Evolutionary conservation across 2,329 filamentous ascomycete genomes (phyloP), one percentile per base, ranked within the genome.

Genomic region (Talaromyces verruculosus): DNA sequence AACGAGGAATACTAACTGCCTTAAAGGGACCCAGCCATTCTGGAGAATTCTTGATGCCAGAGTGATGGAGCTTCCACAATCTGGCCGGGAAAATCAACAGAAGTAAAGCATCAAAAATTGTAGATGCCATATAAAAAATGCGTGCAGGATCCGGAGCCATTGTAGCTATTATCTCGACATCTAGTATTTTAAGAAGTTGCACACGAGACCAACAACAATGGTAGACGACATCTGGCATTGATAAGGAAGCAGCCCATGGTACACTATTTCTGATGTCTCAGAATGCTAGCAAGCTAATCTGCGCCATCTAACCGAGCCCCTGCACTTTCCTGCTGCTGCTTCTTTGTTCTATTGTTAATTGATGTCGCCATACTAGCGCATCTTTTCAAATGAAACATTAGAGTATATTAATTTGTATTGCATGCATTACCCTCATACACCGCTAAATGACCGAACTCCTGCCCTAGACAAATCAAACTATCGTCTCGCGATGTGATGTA

Each of bases 1-100:
- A 30, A 53, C 6, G 43, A 35, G 41, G 25, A 30, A 37, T 49
- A 64, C 62, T 19, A 10, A 64, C 62, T 30, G 41, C 30, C 39
- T 58, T 41, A 5, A 39, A 41, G 30, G 8, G 11, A 7, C 62
- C 53, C 7, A 30, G 53, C 41, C 62, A 59, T 3, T n/a, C 15
- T 59, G 13, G 22, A 2, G n/a, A 2, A n/a, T 35, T 49, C 41
- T 19, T 39, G 45, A 28, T 51, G 8, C 1, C 22, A 8, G n/a
- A 30, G 4, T 17, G 19, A 59, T 19, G 51, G 3, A 59, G 3
- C 15, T 59, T 59, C 53, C 41, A 51, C 10, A 64, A 11, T 19
- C 53, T 64, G 13, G 11, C 13, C 5, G 62, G 53, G 1, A 51
- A 30, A 8, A 47, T 25, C 1, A 64, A 28, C 30, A 64, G 13